These are phyloP conservation scores for Chrysanthemum seticuspe DNA, from an alignment of 129 eudicot species.

Conservation along the genomic window DNA sequence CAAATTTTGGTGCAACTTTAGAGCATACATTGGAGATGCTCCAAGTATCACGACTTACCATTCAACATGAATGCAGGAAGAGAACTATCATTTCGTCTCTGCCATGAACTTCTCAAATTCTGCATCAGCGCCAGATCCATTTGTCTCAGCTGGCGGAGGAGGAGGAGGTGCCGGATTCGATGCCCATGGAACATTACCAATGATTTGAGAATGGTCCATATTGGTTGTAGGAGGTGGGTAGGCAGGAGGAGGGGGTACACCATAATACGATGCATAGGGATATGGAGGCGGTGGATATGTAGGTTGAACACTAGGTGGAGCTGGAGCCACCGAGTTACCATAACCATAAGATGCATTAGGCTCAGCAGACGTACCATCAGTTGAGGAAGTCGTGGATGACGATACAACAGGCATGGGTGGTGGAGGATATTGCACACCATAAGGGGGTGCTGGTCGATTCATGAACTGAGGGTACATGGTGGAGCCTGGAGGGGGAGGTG, in stretches of 20 bases:
- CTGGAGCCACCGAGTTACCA: not conserved
- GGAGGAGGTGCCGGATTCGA: constrained; percentile 50
- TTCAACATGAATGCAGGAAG: constrained; percentile 13
- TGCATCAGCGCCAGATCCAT: constrained; percentile 40
- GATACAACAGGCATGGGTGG: constrained; percentile 30
- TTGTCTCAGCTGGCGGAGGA: constrained; percentile 46
- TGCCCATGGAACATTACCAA: constrained; percentile 77
- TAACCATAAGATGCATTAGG: constrained; percentile 32
- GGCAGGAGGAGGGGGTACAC: constrained; percentile 54
- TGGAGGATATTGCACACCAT: constrained; percentile 62
- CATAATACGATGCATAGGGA: constrained; percentile 57
- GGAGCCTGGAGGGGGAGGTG: constrained; percentile 54
- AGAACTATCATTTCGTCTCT: constrained; percentile 47
- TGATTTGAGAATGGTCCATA: constrained; percentile 40
- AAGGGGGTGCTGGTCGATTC: constrained; percentile 45
- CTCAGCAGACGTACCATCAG: not conserved
- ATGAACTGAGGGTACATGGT: constrained; percentile 45
- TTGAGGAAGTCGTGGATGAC: constrained; percentile 10
- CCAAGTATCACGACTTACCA: constrained; percentile 31
- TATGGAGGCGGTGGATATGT: constrained; percentile 48
- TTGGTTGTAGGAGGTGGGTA: constrained; percentile 4
- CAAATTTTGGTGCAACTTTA: too few species aligned
- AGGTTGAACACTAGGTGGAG: constrained; percentile 51
- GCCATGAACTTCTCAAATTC: constrained; percentile 82
- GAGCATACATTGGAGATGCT: not conserved